Percentiles rank a stretch among this genome's conserved stretches.
phyloP scores from a whole-genome alignment of 2,329 filamentous ascomycete species.

The Ceratocystis albifundus region DNA sequence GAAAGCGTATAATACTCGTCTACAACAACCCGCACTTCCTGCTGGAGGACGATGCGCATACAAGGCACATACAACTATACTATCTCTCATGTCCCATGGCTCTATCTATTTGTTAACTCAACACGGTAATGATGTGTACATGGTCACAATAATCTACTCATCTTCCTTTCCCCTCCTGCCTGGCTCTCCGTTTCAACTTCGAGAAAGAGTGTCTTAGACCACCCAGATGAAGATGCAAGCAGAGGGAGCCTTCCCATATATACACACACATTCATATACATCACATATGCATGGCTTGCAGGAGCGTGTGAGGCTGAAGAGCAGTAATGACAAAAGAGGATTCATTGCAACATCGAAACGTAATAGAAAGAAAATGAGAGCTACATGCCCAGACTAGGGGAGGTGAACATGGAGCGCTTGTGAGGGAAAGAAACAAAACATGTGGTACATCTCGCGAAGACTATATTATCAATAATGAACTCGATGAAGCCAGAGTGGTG shows the following conservation, averaged over 20 bases:
- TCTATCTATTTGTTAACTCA: not conserved
- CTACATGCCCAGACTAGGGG: no score
- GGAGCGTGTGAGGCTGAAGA: constrained; percentile 14
- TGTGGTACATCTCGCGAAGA: no score
- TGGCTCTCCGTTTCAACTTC: not conserved
- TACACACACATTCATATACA: not conserved
- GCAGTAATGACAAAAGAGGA: not conserved
- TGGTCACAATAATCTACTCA: not conserved
- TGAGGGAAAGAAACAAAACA: no score
- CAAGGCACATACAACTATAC: no score
- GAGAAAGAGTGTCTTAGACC: not conserved
- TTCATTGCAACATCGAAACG: not conserved
- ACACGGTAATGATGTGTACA: not conserved
- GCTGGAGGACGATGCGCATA: not conserved
- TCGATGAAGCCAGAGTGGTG: no score
- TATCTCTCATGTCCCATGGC: no score
- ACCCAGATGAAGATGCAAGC: no score
- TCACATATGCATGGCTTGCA: constrained; percentile 10
- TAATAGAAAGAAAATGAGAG: not conserved
- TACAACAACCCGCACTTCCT: not conserved
- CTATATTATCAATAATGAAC: no score
- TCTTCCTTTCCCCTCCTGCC: not conserved
- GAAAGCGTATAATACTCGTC: not conserved
- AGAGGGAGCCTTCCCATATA: not conserved
- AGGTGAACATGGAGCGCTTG: no score